Evolutionary conservation across 176 grass and related monocot genomes (phyloP).

Genomic region (Oryza glaberrima): DNA sequence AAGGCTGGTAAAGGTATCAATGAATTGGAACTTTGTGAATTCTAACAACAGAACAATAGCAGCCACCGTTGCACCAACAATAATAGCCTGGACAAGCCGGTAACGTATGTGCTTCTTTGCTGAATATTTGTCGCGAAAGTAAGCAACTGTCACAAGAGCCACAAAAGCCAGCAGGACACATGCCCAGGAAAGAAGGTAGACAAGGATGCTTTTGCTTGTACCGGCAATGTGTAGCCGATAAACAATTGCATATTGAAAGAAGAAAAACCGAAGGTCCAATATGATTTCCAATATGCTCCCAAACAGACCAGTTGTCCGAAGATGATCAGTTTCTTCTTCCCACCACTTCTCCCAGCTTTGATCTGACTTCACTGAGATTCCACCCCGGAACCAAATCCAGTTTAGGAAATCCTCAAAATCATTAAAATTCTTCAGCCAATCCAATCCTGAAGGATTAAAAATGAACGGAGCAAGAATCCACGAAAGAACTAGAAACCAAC

Average conservation of each 20-base stretch:
- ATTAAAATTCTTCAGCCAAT: slow-evolving; percentile 97
- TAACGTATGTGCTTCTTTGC: slow-evolving; percentile 91
- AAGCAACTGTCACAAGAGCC: slow-evolving; percentile 73
- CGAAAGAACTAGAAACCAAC: slow-evolving; percentile 90
- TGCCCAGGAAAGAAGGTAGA: slow-evolving; percentile 90
- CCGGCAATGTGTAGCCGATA: slow-evolving; percentile 79
- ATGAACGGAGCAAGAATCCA: slow-evolving; percentile 92
- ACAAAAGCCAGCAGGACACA: slow-evolving; percentile 66
- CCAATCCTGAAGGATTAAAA: slow-evolving; percentile 93
- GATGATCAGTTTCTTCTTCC: slow-evolving; percentile 89
- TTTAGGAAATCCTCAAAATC: slow-evolving; percentile 92
- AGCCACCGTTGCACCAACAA: slow-evolving; percentile 58
- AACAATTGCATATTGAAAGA: slow-evolving; percentile 93
- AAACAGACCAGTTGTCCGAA: slow-evolving; percentile 85
- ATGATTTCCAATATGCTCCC: slow-evolving; percentile 85
- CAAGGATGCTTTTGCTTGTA: slow-evolving; percentile 74
- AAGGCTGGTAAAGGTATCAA: slow-evolving; percentile 82
- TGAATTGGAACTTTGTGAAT: slow-evolving; percentile 73
- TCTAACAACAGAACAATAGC: slow-evolving; percentile 64
- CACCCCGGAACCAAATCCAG: slow-evolving; percentile 88
- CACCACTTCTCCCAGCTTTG: slow-evolving; percentile 96
- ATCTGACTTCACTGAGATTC: slow-evolving; percentile 76
- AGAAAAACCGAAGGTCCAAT: slow-evolving; percentile 90
- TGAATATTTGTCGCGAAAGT: slow-evolving; percentile 81
- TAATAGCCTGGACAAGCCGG: slow-evolving; percentile 71